A percentile compares a stretch with the other conserved stretches of the same genome.
Evolutionary conservation across 164 flowering plant species (phyloP).

Genomic region (Tetrastigma voinierianum): DNA sequence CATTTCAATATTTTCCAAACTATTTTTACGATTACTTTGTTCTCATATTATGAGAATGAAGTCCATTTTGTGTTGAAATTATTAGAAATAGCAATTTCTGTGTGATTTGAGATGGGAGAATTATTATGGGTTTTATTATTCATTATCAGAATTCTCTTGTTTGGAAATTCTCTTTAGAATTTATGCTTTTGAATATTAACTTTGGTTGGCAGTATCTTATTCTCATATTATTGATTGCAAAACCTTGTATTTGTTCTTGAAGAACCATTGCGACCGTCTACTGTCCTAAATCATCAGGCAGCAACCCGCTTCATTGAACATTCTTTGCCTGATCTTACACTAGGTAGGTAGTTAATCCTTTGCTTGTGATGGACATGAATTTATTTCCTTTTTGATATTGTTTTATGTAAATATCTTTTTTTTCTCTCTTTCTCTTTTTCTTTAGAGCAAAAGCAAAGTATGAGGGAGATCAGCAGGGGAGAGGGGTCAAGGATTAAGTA

Average conservation of each 20-base stretch:
- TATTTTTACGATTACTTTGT: too few species aligned
- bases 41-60: too few species aligned
- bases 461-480: constrained; percentile 68
- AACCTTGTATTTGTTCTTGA: constrained; percentile 26
- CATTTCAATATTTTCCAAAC: too few species aligned
- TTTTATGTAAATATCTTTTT: constrained; percentile 1
- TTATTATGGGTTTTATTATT: too few species aligned
- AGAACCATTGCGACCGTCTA: constrained; percentile 83
- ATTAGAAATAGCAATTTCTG: too few species aligned
- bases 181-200: background rate
- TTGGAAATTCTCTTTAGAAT: background rate
- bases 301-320: constrained; percentile 95
- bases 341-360: constrained; percentile 42
- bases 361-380: background rate
- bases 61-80: too few species aligned
- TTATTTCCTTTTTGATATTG: background rate
- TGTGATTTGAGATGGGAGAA: too few species aligned
- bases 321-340: constrained; percentile 86
- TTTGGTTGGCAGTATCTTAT: background rate
- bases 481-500: constrained; percentile 37
- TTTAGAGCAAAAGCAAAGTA: constrained; percentile 75
- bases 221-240: constrained; percentile 1
- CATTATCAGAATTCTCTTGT: background rate
- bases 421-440: background rate
- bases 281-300: constrained; percentile 69